Conservation (phyloP, 345 rosid species). For the Eucalyptus brandiana region DNA sequence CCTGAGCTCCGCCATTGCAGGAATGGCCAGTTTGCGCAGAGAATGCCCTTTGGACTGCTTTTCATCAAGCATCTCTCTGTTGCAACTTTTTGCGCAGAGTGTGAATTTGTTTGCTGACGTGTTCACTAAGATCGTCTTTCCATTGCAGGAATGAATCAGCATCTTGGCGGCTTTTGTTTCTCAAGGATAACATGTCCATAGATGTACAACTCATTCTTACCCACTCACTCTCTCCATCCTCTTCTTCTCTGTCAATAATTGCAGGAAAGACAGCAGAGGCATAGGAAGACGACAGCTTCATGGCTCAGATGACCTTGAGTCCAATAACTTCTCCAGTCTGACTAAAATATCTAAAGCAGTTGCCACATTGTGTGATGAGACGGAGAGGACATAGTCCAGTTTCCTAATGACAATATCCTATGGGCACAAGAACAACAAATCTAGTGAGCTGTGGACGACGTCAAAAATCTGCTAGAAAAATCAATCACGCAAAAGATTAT, state of each 20-base stretch:
- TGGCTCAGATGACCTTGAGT: conserved; percentile 68
- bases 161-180: conserved; percentile 13
- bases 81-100: conserved; percentile 82
- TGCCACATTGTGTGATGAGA: conserved; percentile 57
- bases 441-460: not conserved
- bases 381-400: conserved; percentile 73
- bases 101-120: conserved; percentile 51
- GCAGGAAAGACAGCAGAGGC: conserved; percentile 76
- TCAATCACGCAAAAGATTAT: not conserved
- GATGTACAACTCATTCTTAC: conserved; percentile 52
- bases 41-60: conserved; percentile 56
- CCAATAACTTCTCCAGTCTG: conserved; percentile 68
- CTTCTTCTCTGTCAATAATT: conserved; percentile 72
- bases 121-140: conserved; percentile 33
- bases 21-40: too few species aligned
- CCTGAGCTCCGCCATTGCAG: conserved; percentile 77
- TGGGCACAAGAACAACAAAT: not conserved
- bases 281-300: conserved; percentile 87
- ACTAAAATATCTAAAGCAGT: conserved; percentile 63
- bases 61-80: conserved; percentile 83
- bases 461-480: not conserved
- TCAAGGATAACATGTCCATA: conserved; percentile 2
- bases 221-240: conserved; percentile 48
- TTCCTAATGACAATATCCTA: conserved; percentile 84
- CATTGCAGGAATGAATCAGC: conserved; percentile 43